Percentiles rank a stretch among this genome's conserved stretches.
phyloP scores from a whole-genome alignment of 1,139 yeast species.

The Yamadazyma blattariae region DNA sequence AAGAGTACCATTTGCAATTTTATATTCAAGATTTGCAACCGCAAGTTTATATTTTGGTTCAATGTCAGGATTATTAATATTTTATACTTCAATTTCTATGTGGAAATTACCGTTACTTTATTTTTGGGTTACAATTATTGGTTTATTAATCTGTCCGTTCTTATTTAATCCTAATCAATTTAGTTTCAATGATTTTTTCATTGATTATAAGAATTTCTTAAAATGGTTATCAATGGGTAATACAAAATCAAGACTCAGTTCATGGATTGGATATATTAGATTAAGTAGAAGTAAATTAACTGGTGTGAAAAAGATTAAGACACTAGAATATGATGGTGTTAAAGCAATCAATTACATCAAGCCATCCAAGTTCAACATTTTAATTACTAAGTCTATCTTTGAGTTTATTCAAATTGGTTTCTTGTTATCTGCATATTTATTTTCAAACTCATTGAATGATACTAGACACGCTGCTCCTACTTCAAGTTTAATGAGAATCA shows the following conservation, averaged over 20 bases:
- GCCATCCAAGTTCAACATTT: slow-evolving; percentile 37
- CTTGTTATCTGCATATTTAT: slow-evolving; percentile 40
- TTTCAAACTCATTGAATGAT: slow-evolving; percentile 45
- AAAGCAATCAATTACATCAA: slow-evolving; percentile 16
- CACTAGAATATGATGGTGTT: slow-evolving; percentile 16
- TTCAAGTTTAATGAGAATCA: slow-evolving; percentile 36
- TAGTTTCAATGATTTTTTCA: slow-evolving; percentile 45
- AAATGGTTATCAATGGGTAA: slow-evolving; percentile 49
- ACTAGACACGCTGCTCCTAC: slow-evolving; percentile 24
- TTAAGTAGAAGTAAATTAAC: slow-evolving; percentile 39
- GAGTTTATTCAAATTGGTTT: slow-evolving; percentile 25
- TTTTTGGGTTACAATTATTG: slow-evolving; percentile 48
- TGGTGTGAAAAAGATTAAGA: slow-evolving; percentile 36
- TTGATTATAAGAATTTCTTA: slow-evolving; percentile 42
- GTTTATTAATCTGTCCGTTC: slow-evolving; percentile 47
- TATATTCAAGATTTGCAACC: slow-evolving; percentile 38
- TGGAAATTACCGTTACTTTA: slow-evolving; percentile 46
- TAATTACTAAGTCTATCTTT: slow-evolving; percentile 29
- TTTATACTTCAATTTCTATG: slow-evolving; percentile 44
- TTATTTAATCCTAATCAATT: slow-evolving; percentile 53
- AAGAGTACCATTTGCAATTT: slow-evolving; percentile 34
- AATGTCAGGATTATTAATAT: slow-evolving; percentile 32
- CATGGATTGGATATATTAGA: slow-evolving; percentile 45
- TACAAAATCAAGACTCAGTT: slow-evolving; percentile 21
- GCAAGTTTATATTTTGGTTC: slow-evolving; percentile 48